phyloP scores from a whole-genome alignment of 768 basidiomycete genomes.

The Leccinum variicolor region DNA sequence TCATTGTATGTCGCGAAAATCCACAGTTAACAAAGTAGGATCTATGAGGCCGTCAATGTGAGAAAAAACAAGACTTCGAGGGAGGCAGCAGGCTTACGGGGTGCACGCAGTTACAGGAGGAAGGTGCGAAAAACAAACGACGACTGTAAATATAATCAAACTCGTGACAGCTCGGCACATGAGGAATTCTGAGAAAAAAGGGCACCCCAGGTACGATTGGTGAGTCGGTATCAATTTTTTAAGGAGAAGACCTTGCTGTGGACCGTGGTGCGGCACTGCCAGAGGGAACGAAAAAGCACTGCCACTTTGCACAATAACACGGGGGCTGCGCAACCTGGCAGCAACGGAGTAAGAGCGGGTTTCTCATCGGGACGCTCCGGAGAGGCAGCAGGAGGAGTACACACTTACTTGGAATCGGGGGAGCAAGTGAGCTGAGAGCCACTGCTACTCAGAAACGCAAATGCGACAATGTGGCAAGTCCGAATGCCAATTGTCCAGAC shows the following conservation, averaged over 20 bases:
- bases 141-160: background rate
- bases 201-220: background rate
- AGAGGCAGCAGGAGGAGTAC: background rate
- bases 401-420: too few relatives aligned
- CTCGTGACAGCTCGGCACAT: conserved; percentile 5
- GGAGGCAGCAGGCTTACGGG: conserved; percentile 8
- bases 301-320: background rate
- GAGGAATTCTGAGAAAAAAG: background rate
- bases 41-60: background rate
- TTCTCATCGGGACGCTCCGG: background rate
- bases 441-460: too few relatives aligned
- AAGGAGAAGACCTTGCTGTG: background rate
- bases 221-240: background rate
- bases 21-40: background rate
- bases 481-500: too few relatives aligned
- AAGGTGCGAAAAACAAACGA: conserved; percentile 2
- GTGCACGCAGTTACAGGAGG: conserved; percentile 15
- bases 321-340: background rate
- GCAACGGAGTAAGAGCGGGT: background rate
- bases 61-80: background rate
- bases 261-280: background rate
- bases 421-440: background rate
- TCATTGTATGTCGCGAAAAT: background rate
- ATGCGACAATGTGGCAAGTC: too few relatives aligned
- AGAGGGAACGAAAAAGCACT: background rate